Percentiles rank a stretch among this genome's conserved stretches.
These are phyloP conservation scores for Dianthus caryophyllus DNA, from an alignment of 148 eudicot genomes.

Conservation along the genomic window DNA sequence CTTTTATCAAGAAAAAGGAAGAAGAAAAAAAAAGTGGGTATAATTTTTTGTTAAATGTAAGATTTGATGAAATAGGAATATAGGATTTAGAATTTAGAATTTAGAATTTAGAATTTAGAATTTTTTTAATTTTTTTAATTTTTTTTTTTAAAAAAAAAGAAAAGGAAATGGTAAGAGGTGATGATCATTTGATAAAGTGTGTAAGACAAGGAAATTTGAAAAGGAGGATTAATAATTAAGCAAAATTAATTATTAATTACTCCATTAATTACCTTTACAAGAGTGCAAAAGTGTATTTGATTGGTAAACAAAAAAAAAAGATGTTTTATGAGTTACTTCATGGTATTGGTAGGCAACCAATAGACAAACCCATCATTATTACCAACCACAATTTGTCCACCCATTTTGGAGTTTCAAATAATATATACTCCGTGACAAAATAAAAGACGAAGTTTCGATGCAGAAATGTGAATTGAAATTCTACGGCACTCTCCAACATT, in stretches of 20 bases:
- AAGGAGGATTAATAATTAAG: slow-evolving; percentile 4
- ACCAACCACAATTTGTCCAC: not conserved
- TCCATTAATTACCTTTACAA: too few relatives aligned
- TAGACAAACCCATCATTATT: slow-evolving; percentile 14
- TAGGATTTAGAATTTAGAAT: too few relatives aligned
- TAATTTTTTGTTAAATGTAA: not conserved
- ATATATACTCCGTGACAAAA: too few relatives aligned
- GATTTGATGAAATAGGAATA: not conserved
- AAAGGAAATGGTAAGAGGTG: slow-evolving; percentile 15
- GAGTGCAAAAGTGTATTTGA: not conserved
- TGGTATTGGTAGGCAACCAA: slow-evolving; percentile 7
- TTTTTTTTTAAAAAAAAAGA: too few relatives aligned
- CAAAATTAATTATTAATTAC: not conserved
- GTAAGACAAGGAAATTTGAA: slow-evolving; percentile 13
- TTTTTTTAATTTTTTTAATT: not conserved
- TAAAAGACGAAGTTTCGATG: too few relatives aligned
- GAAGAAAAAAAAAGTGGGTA: not conserved
- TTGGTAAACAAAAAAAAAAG: slow-evolving; percentile 5
- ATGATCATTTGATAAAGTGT: slow-evolving; percentile 17
- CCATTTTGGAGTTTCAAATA: not conserved
- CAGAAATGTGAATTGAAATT: too few relatives aligned
- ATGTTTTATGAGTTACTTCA: slow-evolving; percentile 27
- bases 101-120: too few relatives aligned
- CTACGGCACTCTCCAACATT: too few relatives aligned
- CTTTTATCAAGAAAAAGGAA: not conserved